Base-by-base conservation (phyloP, 805 yeast species). In the Komagataella pseudopastoris region DNA sequence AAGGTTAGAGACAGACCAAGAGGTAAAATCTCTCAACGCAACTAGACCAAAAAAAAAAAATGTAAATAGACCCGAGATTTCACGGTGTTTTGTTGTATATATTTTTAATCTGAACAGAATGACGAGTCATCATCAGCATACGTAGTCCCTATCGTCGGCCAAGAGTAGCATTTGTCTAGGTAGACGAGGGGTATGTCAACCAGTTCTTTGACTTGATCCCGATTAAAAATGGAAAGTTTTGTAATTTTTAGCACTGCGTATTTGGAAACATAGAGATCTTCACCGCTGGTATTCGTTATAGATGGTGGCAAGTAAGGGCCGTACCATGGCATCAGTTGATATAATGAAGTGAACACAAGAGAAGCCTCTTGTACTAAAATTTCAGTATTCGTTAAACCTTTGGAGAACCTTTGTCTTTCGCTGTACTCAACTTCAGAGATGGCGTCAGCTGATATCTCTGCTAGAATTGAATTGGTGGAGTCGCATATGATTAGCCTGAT, bases 1-100 rank as follows among this genome's bases (percentile, higher is more conserved):
- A 85, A 88, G 75, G 88, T 89, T 51, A 82, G 85, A 65, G 97
- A 91, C 68, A 84, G 98, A 73, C 95, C 95, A 59, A 78, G 95
- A 70, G 88, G 88, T 48, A 80, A 76, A 10, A 10, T 30, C 14
- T 30, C 39, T 30, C 39, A 30, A 2, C 39, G 39, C 39, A 30
- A 30, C 14, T 30, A 30, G 39, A 16, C 30, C 30, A 14, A 18
- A 45, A 14, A 17, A 45, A 14, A 17, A 17, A 8, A 46, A 6
- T 46, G 48, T 46, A 17, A n/a, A 46, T 46, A 46, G 48, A 46
- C 18, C 5, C 5, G 14, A 30, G 14, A 24, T 24, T 30, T 30
- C 14, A 30, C 39, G 39, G 39, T 30, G 14, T 30, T 30, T 30
- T 30, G 39, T 30, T 30, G 39, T 30, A 30, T 30, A 30, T 30